Percentiles rank a stretch among this genome's conserved stretches.
Conservation (phyloP, 164 flowering plant species). For the Aristolochia contorta region DNA sequence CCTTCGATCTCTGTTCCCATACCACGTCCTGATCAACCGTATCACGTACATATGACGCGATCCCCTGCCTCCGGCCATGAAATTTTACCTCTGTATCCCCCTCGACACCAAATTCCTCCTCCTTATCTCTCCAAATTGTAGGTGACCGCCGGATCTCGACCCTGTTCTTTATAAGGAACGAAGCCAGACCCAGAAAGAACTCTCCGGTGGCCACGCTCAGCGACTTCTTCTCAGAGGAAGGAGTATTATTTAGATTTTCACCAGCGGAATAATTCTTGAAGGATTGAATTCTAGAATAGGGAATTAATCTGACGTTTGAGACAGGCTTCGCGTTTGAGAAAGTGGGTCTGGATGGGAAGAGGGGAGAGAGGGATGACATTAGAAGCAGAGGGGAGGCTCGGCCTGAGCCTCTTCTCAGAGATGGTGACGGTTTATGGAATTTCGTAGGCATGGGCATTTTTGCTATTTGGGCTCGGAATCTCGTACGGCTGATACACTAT, state of each 20-base stretch:
- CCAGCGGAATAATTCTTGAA: constrained; percentile 4
- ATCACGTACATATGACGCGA: constrained; percentile 35
- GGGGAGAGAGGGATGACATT: constrained; percentile 1
- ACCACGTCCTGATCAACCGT: constrained; percentile 40
- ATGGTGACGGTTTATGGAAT: background rate
- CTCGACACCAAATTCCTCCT: constrained; percentile 14
- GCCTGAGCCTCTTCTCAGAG: background rate
- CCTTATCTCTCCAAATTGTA: constrained; percentile 4
- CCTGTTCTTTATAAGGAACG: constrained; percentile 31
- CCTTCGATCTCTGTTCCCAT: constrained; percentile 75
- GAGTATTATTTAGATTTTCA: background rate
- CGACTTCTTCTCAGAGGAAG: constrained; percentile 39
- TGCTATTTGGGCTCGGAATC: no score
- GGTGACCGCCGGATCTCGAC: constrained; percentile 5
- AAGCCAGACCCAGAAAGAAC: constrained; percentile 59
- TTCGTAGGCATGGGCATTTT: no score
- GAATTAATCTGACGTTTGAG: constrained; percentile 1
- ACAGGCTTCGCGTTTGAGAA: background rate
- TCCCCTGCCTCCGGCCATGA: constrained; percentile 18
- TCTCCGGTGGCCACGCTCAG: constrained; percentile 77
- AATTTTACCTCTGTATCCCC: constrained; percentile 3
- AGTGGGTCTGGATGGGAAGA: constrained; percentile 2
- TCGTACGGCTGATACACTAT: no score
- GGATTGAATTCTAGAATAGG: background rate
- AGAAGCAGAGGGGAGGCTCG: background rate